Conservation (phyloP, 78 protist genomes). For the Dictyostelium capitatum region DNA sequence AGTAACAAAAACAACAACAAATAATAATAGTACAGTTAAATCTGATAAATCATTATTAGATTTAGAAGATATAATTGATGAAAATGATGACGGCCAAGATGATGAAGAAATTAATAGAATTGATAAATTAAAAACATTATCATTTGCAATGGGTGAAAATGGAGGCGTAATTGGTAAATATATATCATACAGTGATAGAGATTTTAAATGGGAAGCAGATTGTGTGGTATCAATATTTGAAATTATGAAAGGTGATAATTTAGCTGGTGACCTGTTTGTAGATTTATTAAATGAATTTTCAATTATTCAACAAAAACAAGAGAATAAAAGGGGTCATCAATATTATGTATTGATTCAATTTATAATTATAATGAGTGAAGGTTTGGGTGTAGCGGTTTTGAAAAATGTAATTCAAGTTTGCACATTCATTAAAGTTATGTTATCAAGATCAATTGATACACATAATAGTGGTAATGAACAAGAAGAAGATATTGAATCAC, state of each 20-base stretch:
- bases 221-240: constrained; percentile 60
- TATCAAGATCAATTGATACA: constrained; percentile 12
- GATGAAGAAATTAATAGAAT: not conserved
- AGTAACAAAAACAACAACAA: not conserved
- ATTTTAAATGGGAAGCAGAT: constrained; percentile 82
- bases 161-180: constrained; percentile 73
- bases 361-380: constrained; percentile 47
- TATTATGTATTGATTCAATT: constrained; percentile 72
- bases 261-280: constrained; percentile 79
- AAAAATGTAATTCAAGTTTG: constrained; percentile 77
- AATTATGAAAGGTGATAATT: constrained; percentile 56
- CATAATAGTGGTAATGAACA: not conserved
- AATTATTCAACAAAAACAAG: constrained; percentile 8
- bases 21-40: not conserved
- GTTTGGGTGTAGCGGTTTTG: constrained; percentile 51
- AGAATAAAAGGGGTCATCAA: not conserved
- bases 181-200: constrained; percentile 45
- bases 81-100: not conserved
- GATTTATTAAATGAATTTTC: constrained; percentile 73
- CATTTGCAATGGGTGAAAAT: constrained; percentile 74
- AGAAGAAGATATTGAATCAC: constrained; percentile 49
- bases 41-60: constrained; percentile 55
- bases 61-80: constrained; percentile 40
- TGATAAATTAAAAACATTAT: not conserved
- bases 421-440: constrained; percentile 54